Evolutionary conservation across 1,284 basidiomycete species (phyloP).

Genomic region (Tilletia walkeri): DNA sequence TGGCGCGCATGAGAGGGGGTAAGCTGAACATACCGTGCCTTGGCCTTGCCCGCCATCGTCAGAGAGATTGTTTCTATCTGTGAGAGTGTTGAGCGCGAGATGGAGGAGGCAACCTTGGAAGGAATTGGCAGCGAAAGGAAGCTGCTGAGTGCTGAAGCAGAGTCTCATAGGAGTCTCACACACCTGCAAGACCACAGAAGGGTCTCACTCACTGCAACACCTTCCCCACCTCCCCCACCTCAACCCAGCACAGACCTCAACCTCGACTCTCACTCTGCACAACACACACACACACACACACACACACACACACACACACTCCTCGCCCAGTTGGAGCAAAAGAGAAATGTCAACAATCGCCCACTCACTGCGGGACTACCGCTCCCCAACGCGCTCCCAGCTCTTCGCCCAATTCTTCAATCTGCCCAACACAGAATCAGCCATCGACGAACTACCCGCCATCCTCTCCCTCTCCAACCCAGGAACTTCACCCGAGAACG

Average conservation of each 20-base stretch:
- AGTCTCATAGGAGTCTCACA: no score
- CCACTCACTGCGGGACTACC: conserved; percentile 54
- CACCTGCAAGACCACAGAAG: no score
- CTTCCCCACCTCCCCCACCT: no score
- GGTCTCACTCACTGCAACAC: no score
- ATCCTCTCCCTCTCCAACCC: conserved; percentile 48
- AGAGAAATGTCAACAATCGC: conserved; percentile 53
- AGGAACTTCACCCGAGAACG: conserved; percentile 25
- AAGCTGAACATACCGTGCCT: conserved; percentile 39
- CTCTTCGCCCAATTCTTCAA: conserved; percentile 48
- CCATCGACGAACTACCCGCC: conserved; percentile 48
- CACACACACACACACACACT: no score
- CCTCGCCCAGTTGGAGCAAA: background rate
- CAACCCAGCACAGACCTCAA: conserved; percentile 11
- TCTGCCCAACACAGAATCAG: conserved; percentile 39
- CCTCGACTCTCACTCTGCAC: no score
- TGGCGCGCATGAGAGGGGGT: background rate
- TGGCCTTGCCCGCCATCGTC: conserved; percentile 50
- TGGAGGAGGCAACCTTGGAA: no score
- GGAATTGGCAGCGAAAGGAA: no score
- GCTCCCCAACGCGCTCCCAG: conserved; percentile 46
- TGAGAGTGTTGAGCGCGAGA: background rate
- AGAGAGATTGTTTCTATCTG: background rate
- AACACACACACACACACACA: no score
- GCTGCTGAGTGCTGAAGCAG: no score